These are phyloP conservation scores for Leccinum disarticulatum DNA, from an alignment of 768 basidiomycete species.

Conservation along the genomic window DNA sequence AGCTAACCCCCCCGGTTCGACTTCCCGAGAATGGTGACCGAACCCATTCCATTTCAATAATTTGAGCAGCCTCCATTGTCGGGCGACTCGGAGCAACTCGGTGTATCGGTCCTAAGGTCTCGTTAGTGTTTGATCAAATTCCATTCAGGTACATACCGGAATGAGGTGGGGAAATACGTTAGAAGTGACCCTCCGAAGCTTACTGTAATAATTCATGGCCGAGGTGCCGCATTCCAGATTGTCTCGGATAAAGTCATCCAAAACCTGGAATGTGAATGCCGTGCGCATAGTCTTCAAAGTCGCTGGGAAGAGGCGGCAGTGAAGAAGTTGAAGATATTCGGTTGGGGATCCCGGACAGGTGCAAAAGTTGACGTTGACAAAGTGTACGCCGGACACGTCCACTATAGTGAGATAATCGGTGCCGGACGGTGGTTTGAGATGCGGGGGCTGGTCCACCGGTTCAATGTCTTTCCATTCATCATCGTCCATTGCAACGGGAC, in stretches of 20 bases:
- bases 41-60: conserved; percentile 22
- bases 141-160: neutral
- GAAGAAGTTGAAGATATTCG: neutral
- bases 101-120: conserved; percentile 14
- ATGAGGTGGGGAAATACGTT: conserved; percentile 4
- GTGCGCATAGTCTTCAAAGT: neutral
- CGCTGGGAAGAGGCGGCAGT: neutral
- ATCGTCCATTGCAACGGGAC: neutral
- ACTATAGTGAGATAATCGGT: neutral
- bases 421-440: neutral
- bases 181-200: neutral
- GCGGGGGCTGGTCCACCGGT: neutral
- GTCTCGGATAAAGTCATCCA: neutral
- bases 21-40: neutral
- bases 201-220: conserved; percentile 4
- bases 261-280: neutral
- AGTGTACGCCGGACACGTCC: neutral
- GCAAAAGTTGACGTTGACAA: neutral
- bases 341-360: neutral
- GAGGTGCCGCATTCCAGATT: conserved; percentile 21
- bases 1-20: neutral
- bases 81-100: conserved; percentile 15
- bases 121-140: neutral
- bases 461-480: neutral
- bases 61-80: conserved; percentile 22